Evolutionary conservation across 2,329 filamentous ascomycete genomes (phyloP).

Genomic region (Clonostachys sp.): DNA sequence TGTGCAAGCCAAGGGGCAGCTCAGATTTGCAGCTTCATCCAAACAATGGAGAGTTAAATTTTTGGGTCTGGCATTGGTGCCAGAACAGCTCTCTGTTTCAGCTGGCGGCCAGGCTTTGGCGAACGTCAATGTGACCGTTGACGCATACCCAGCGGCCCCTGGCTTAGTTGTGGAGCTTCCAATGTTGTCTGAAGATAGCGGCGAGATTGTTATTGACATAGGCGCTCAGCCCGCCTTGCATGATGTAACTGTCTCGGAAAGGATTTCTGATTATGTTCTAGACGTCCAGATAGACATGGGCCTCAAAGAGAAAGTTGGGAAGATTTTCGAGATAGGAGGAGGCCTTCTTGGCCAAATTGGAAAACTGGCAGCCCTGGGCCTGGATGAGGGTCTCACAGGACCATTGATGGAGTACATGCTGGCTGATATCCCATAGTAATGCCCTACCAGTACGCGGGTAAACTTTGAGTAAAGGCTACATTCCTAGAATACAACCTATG

Average conservation of each 20-base stretch:
- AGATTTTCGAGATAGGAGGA: conserved; percentile 5
- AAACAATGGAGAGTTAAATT: conserved; percentile 5
- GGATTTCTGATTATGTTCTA: conserved; percentile 10
- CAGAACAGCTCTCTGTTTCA: background rate
- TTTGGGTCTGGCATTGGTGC: background rate
- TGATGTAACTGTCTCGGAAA: conserved; percentile 6
- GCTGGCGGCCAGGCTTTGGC: background rate
- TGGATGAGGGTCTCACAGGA: conserved; percentile 13
- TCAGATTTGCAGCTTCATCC: conserved; percentile 1
- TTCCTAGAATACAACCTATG: no score
- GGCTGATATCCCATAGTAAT: conserved; percentile 13
- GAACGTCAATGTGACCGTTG: background rate
- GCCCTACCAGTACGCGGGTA: background rate
- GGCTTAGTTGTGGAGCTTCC: background rate
- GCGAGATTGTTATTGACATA: background rate
- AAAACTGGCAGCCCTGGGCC: conserved; percentile 12
- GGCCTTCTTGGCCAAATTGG: conserved; percentile 11
- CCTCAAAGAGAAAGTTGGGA: conserved; percentile 16
- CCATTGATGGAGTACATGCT: conserved; percentile 16
- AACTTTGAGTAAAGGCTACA: no score
- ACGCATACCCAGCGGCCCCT: background rate
- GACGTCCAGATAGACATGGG: conserved; percentile 18
- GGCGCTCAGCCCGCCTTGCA: conserved; percentile 4
- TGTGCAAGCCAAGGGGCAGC: conserved; percentile 4
- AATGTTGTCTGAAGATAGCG: background rate